Conservation (phyloP, 1,284 basidiomycete genomes). For the Sporisorium iseilematis-ciliati region DNA sequence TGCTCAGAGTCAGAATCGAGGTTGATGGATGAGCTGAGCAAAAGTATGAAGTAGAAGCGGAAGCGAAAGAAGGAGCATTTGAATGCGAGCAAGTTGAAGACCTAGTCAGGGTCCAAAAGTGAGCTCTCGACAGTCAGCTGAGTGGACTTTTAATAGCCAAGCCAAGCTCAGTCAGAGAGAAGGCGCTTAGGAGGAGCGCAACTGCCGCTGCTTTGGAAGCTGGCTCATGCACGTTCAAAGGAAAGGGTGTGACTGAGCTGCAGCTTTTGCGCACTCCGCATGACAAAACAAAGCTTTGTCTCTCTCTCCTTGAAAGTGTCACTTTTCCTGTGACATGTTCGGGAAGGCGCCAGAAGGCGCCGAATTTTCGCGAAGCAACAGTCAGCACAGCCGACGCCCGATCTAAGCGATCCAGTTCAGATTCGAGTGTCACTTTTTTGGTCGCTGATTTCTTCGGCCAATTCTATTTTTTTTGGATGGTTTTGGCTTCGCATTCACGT, state of each 20-base stretch:
- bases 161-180: too few species aligned
- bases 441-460: slow-evolving; percentile 18
- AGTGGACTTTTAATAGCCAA: slow-evolving; percentile 1
- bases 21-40: neutral
- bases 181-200: neutral
- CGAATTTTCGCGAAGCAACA: slow-evolving; percentile 33
- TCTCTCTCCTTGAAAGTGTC: too few species aligned
- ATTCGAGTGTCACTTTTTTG: neutral
- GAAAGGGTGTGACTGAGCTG: neutral
- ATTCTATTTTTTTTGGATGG: slow-evolving; percentile 10
- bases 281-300: slow-evolving; percentile 12
- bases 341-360: slow-evolving; percentile 19
- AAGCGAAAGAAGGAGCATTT: neutral
- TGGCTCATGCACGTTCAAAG: neutral
- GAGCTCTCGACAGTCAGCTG: slow-evolving; percentile 4
- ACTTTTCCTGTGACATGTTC: slow-evolving; percentile 5
- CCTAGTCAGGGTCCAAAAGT: slow-evolving; percentile 5
- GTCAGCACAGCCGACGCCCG: neutral
- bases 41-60: neutral
- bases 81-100: neutral
- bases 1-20: neutral
- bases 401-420: slow-evolving; percentile 5
- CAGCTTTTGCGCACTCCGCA: slow-evolving; percentile 7
- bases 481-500: slow-evolving; percentile 5
- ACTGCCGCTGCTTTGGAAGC: too few species aligned